Evolutionary conservation across 768 basidiomycete genomes (phyloP).

Genomic region (Pulveroboletus frians): DNA sequence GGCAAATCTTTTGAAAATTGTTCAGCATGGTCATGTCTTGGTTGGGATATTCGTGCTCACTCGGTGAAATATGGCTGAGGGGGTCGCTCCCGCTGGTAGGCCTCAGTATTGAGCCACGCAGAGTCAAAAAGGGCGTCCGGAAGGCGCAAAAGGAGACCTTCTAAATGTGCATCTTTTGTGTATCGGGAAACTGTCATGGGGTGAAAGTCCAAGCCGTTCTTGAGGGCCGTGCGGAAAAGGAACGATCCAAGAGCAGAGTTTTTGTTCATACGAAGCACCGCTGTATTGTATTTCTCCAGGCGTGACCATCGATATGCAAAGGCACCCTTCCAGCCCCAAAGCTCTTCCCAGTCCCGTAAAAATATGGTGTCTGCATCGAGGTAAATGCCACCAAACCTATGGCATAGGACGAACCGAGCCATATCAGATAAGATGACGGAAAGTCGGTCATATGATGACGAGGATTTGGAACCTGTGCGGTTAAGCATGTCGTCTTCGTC

Average conservation of each 20-base stretch:
- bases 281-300: constrained; percentile 91
- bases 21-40: constrained; percentile 1
- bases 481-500: constrained; percentile 59
- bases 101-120: constrained; percentile 93
- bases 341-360: constrained; percentile 95
- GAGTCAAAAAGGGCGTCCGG: constrained; percentile 97
- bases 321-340: constrained; percentile 95
- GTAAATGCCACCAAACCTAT: constrained; percentile 94
- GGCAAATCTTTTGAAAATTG: constrained; percentile 52
- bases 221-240: constrained; percentile 89
- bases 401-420: constrained; percentile 95
- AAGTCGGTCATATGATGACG: constrained; percentile 81
- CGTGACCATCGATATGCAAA: constrained; percentile 97
- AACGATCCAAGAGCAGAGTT: constrained; percentile 88
- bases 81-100: constrained; percentile 86
- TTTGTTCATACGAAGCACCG: constrained; percentile 91
- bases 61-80: constrained; percentile 91
- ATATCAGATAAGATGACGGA: constrained; percentile 95
- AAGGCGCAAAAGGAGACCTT: constrained; percentile 76
- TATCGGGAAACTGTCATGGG: constrained; percentile 94
- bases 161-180: constrained; percentile 81
- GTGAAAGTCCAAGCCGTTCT: constrained; percentile 94
- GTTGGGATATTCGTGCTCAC: constrained; percentile 36
- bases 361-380: constrained; percentile 96
- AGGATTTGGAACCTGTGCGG: constrained; percentile 84